Conservation (phyloP, 108 stramenopile genomes). For the Nannochloropsis gaditana region DNA sequence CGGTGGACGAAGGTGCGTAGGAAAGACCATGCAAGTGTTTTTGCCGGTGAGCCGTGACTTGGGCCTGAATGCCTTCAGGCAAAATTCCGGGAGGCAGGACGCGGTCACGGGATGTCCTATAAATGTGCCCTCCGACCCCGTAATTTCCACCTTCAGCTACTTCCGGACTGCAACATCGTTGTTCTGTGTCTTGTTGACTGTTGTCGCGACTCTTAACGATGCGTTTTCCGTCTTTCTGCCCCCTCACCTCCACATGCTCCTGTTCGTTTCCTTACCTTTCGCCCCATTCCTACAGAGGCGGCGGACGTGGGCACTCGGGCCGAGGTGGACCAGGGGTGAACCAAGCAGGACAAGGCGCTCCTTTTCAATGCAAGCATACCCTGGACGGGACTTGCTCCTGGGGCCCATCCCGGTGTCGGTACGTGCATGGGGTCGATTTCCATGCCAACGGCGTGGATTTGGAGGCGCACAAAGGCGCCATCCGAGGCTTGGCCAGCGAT, state of each 20-base stretch:
- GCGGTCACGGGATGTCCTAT: no score
- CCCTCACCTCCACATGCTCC: not conserved
- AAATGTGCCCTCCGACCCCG: no score
- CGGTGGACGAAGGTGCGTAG: slow-evolving; percentile 3
- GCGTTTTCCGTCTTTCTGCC: no score
- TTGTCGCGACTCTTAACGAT: no score
- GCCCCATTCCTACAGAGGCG: not conserved
- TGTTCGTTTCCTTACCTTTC: not conserved
- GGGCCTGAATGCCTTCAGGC: no score
- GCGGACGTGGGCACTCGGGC: not conserved
- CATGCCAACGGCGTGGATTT: slow-evolving; percentile 12
- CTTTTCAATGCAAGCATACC: slow-evolving; percentile 13
- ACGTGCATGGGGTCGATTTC: not conserved
- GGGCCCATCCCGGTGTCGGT: not conserved
- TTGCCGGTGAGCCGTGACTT: no score
- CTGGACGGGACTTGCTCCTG: not conserved
- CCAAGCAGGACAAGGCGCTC: not conserved
- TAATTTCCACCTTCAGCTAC: no score
- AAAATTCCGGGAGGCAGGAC: no score
- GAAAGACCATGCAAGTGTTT: no score
- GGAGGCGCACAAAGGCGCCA: not conserved
- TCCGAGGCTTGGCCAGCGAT: not conserved
- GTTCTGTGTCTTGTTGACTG: no score
- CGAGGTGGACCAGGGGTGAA: not conserved
- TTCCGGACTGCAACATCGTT: no score